Evolutionary conservation across 345 rosid species (phyloP), one percentile per base, ranked within the genome.

Genomic region (Fremontodendron californicum): DNA sequence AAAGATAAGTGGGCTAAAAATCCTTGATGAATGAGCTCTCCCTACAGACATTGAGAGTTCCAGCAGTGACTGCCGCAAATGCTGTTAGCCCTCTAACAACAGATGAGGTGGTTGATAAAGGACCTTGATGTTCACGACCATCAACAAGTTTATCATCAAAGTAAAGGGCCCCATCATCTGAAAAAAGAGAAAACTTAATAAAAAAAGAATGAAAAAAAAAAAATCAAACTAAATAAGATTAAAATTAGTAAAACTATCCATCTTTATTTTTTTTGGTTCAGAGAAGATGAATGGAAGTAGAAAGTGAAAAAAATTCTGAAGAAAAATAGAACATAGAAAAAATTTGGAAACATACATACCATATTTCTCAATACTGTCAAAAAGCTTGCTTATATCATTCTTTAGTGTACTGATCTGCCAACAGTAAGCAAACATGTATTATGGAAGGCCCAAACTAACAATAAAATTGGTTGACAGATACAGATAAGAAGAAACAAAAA

Each of bases 141-240:
- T 81, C 85, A 81, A 81, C 86, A 80, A 84, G 69, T 81, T 89
- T 89, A 84, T 90, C 98, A 80, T 91, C 91, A 49, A 96, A 96
- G 87, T 88, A 96, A 77, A 82, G 88, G 73, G 93, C 71, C 69
- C 93, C 99, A 81, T 93, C 97, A 73, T 93, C 98, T 93, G 18
- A 3, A 29, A 42, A 18, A 27, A 42, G 8, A 72, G 21, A 33
- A 9, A 12, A 70, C 37, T 37, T 66, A 3, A 23, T 43, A 1
- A n/a, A 1, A 7, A 70, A 58, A 86, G 37, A 62, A 31, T 1
- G 21, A 54, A 10, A 71, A 60, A 13, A 45, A 21, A 51, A 40
- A 66, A 55, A 0, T 37, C 46, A 35, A 35, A 19, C 42, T n/a
- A 35, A 52, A 7, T 10, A 29, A 25, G 43, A 21, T 55, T 51